Conservation (phyloP, 2,329 filamentous ascomycete genomes). For the Dactylellina cionopaga region DNA sequence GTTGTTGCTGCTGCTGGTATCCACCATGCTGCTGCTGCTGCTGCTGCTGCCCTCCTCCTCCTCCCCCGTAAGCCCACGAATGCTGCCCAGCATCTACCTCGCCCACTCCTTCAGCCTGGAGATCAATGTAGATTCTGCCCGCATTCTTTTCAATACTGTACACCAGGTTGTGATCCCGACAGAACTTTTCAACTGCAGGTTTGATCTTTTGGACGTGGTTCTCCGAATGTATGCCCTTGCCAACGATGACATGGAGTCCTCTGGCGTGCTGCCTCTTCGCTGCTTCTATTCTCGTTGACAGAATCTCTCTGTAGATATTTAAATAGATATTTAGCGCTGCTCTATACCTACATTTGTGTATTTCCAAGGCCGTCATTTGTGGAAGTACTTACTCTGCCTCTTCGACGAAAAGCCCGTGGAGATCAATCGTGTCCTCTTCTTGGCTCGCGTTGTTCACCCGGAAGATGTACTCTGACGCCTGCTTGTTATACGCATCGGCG, state of each 20-base stretch:
- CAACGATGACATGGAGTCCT: constrained; percentile 94
- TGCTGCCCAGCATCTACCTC: constrained; percentile 58
- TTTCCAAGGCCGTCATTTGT: background rate
- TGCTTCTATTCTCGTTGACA: constrained; percentile 84
- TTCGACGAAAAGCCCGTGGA: constrained; percentile 93
- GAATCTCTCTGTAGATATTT: constrained; percentile 68
- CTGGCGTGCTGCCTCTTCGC: constrained; percentile 77
- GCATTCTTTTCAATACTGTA: constrained; percentile 89
- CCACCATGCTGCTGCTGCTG: constrained; percentile 59
- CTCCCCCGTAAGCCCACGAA: constrained; percentile 60
- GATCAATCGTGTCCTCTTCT: constrained; percentile 83
- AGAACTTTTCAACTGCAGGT: constrained; percentile 89
- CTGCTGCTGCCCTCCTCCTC: constrained; percentile 57
- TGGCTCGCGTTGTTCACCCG: constrained; percentile 87
- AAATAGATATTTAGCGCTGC: no score
- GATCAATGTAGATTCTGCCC: constrained; percentile 86
- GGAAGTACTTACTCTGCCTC: constrained; percentile 74
- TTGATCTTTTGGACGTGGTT: constrained; percentile 92
- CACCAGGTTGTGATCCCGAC: constrained; percentile 81
- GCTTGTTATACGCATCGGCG: constrained; percentile 88
- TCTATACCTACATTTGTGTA: no score
- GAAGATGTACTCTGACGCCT: constrained; percentile 94
- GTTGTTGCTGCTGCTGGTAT: constrained; percentile 61
- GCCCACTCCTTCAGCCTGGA: constrained; percentile 68
- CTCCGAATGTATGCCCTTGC: constrained; percentile 87